Base-by-base conservation (phyloP, 179 eudicot genomes). In the Heliamphora pulchella region DNA sequence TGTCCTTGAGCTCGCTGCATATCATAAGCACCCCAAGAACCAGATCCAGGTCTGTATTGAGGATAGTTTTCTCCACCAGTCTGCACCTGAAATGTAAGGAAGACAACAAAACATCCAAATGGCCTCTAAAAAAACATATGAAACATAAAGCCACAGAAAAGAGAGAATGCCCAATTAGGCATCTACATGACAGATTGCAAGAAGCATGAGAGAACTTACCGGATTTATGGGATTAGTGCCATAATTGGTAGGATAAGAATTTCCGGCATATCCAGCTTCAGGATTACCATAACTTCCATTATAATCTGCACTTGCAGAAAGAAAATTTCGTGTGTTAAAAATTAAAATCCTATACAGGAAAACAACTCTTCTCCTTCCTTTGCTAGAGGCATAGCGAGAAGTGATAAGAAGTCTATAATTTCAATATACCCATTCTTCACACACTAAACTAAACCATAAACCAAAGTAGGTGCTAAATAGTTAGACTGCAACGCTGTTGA, bases 1-100 rank as follows among this genome's bases (percentile, higher is more conserved):
- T 90, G 91, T 47, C 92, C 97, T 83, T 90, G 97, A 87, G 89
- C 86, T 82, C 86, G 88, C 80, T 89, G 97, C 84, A 84, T 75
- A 78, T 87, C 91, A 78, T 93, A 91, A 71, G 92, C 85, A 74
- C 86, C 91, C 98, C 98, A 93, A 79, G 88, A 75, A 71, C 92
- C 94, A 63, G 91, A 91, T 57, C 90, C 96, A 78, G 90, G 85
- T 78, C 86, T 94, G 89, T 92, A 91, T 69, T 86, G 97, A 78
- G 92, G 88, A 87, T 88, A 93, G 80, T 75, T 91, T 85, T 90
- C 94, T 67, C 84, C 89, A 80, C 89, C 90, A 80, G 89, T 74
- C 80, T 89, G 94, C n/a, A 82, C 80, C 93, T 89, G 89, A 53
- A 80, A 77, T 54, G 6, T 51, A 17, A 73, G 17, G 9, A 67